Base-by-base conservation (phyloP, 495 filamentous ascomycete genomes). In the Neurospora sp. region DNA sequence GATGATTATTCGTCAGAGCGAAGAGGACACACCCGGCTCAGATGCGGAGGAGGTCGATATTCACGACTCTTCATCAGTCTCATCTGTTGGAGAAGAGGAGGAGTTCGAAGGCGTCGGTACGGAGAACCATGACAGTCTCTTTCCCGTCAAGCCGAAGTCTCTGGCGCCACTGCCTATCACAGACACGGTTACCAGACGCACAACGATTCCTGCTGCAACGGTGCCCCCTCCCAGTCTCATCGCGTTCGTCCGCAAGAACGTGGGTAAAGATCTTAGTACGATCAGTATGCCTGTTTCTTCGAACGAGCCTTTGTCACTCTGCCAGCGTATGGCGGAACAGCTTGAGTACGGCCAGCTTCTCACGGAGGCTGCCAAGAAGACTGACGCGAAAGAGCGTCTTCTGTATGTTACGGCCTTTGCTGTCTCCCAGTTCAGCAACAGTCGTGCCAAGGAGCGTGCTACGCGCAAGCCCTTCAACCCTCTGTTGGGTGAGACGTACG, bases 381-480 rank as follows among this genome's bases (percentile, higher is more conserved):
- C 83, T 38, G 83, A 88, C 18, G 83, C 86, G 5, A 85, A 85
- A 22, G 92, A 96, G 71, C 90, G 93, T 5, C 82, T 98, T 18
- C 85, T 96, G 70, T 91, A 91, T 78, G 88, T 99, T 41, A 90
- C 94, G 0, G 95, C 95, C 3, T 99, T 98, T 81, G 95, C 96
- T 40, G 83, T 98, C 27, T 94, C 93, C 31, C 84, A 88, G 72
- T 90, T 98, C 73, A 94, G 93, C 41, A 90, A 87, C 81, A 87
- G 86, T 73, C 89, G 96, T 18, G 90, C 92, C 73, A 93, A 92
- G 75, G 96, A 98, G 77, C 91, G 96, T 14, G 90, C 96, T 27
- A 93, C 97, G 76, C 92, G 96, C 75, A 99, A 99, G 82, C 96
- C 96, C 0, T 99, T 98, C 85, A 99, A 98, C 78, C 96, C 96